Conservation (phyloP, 2,329 filamentous ascomycete genomes). For the Zopfia rhizophila region DNA sequence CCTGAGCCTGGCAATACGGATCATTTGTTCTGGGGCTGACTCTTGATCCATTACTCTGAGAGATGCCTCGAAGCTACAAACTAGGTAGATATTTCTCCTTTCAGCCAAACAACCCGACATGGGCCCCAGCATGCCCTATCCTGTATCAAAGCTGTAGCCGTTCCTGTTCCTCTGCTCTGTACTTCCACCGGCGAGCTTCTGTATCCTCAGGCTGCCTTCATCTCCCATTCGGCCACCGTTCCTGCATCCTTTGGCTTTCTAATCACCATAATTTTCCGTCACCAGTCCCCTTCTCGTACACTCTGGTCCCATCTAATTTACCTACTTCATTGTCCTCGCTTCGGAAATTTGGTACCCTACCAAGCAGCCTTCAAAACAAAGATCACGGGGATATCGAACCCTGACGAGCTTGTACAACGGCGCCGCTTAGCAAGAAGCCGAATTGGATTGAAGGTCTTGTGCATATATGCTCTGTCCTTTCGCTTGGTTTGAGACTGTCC, state of each 20-base stretch:
- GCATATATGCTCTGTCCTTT: constrained; percentile 50
- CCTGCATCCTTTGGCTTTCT: constrained; percentile 34
- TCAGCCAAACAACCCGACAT: constrained; percentile 52
- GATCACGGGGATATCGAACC: constrained; percentile 45
- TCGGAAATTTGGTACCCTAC: constrained; percentile 35
- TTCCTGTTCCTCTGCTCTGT: constrained; percentile 39
- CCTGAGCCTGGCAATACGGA: constrained; percentile 58
- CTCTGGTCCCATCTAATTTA: too few relatives aligned
- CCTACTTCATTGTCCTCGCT: constrained; percentile 31
- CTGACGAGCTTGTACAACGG: constrained; percentile 45
- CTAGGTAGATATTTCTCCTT: constrained; percentile 51
- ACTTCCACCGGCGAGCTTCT: constrained; percentile 46
- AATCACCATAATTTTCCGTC: constrained; percentile 29
- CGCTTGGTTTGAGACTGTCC: constrained; percentile 20
- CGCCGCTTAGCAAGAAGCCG: constrained; percentile 35
- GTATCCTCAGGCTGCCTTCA: constrained; percentile 20
- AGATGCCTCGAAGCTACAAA: constrained; percentile 46
- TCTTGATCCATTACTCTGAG: constrained; percentile 51
- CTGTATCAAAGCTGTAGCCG: constrained; percentile 46
- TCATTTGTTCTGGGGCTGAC: constrained; percentile 57
- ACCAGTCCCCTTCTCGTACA: constrained; percentile 17
- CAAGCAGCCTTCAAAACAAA: constrained; percentile 36
- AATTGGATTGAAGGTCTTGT: constrained; percentile 40
- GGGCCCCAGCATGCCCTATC: constrained; percentile 42
- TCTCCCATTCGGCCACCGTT: constrained; percentile 35